phyloP scores from a whole-genome alignment of 352 stramenopile genomes.

The Pythium rhizo-oryzae region DNA sequence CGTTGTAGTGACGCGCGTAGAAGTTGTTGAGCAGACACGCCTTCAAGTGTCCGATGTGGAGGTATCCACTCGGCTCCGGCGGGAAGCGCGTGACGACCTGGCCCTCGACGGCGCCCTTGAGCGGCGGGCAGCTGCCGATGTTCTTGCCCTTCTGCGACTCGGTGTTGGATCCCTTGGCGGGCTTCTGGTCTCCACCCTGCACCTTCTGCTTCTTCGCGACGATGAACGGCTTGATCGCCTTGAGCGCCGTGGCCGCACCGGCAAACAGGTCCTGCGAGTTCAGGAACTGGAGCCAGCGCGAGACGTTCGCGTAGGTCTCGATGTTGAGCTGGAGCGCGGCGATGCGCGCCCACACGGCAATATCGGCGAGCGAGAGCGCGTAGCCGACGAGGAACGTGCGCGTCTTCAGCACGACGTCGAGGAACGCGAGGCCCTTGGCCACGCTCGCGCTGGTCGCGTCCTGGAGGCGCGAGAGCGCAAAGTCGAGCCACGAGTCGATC shows the following conservation, averaged over 20 bases:
- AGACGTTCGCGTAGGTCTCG: slow-evolving; percentile 61
- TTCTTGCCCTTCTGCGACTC: slow-evolving; percentile 74
- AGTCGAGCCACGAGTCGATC: slow-evolving; percentile 95
- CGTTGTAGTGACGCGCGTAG: slow-evolving; percentile 97
- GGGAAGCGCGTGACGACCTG: slow-evolving; percentile 98
- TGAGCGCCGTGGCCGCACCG: slow-evolving; percentile 50
- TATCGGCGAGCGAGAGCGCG: slow-evolving; percentile 95
- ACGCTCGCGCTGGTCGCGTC: slow-evolving; percentile 26
- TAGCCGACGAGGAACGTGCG: slow-evolving; percentile 95
- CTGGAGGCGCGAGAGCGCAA: slow-evolving; percentile 70
- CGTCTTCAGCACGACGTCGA: slow-evolving; percentile 89
- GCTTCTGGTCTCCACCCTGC: slow-evolving; percentile 28
- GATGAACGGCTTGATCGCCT: slow-evolving; percentile 43
- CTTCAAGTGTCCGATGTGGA: slow-evolving; percentile 99
- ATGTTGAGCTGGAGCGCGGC: slow-evolving; percentile 47
- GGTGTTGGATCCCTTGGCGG: slow-evolving; percentile 23
- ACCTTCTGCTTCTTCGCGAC: slow-evolving; percentile 23
- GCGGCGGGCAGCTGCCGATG: slow-evolving; percentile 88
- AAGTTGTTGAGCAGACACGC: slow-evolving; percentile 99
- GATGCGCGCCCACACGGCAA: slow-evolving; percentile 91
- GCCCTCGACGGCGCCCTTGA: slow-evolving; percentile 95
- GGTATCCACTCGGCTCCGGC: slow-evolving; percentile 98
- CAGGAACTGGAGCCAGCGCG: slow-evolving; percentile 76
- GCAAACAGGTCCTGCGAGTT: slow-evolving; percentile 63
- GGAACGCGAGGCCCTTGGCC: slow-evolving; percentile 65